Evolutionary conservation across 768 basidiomycete species (phyloP).

Genomic region (Russula vinacea): DNA sequence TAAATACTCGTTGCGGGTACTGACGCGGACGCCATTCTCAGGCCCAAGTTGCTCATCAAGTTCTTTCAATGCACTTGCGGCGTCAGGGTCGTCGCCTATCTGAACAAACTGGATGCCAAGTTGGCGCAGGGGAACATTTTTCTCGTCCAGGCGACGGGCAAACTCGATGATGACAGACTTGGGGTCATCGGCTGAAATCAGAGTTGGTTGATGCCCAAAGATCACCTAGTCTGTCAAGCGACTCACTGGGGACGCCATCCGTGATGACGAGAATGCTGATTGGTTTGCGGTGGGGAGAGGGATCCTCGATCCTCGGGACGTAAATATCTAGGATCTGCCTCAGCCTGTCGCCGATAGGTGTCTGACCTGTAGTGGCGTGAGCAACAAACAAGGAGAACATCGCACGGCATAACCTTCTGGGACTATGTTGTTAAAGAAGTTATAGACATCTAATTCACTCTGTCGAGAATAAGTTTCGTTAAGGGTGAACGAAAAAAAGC

Average conservation of each 20-base stretch:
- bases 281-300: constrained; percentile 37
- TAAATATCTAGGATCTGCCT: constrained; percentile 40
- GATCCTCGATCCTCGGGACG: constrained; percentile 36
- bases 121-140: constrained; percentile 36
- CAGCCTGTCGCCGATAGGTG: constrained; percentile 41
- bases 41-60: constrained; percentile 26
- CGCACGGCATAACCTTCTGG: constrained; percentile 18
- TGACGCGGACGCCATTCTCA: constrained; percentile 23
- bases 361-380: constrained; percentile 34
- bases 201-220: background rate
- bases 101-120: constrained; percentile 43
- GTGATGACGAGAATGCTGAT: constrained; percentile 41
- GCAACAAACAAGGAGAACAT: constrained; percentile 16
- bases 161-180: constrained; percentile 26
- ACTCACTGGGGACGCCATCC: constrained; percentile 42
- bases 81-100: constrained; percentile 38
- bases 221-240: constrained; percentile 5
- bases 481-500: constrained; percentile 29
- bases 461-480: background rate
- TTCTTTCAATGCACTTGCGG: constrained; percentile 36
- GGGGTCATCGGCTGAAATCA: constrained; percentile 31
- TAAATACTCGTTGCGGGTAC: background rate
- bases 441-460: constrained; percentile 18
- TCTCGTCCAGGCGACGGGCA: constrained; percentile 35
- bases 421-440: constrained; percentile 18